Conservation (phyloP, 306 rosid species). For the Morella rubra region DNA sequence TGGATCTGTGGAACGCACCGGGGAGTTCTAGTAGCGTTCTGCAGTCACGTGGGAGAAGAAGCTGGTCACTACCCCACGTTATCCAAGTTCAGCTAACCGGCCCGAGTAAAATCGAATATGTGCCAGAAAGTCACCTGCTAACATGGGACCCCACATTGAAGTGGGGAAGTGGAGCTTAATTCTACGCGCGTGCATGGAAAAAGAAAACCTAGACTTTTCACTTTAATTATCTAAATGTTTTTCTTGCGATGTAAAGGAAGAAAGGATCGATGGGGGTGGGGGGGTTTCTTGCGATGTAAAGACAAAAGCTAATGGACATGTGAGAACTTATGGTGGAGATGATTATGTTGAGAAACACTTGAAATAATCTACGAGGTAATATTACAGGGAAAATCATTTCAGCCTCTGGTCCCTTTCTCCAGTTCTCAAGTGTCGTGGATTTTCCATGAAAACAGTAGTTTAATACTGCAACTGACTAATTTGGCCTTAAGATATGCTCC, state of each 20-base stretch:
- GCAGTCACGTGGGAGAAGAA: background rate
- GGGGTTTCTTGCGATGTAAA: no score
- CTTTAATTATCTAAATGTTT: background rate
- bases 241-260: no score
- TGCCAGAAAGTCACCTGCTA: conserved; percentile 6
- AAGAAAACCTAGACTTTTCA: background rate
- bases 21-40: background rate
- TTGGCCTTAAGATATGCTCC: no score
- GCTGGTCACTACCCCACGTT: background rate
- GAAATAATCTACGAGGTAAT: conserved; percentile 13
- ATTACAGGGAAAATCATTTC: conserved; percentile 11
- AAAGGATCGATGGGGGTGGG: no score
- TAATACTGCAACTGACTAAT: background rate
- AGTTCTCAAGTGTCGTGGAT: background rate
- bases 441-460: background rate
- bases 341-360: conserved; percentile 22
- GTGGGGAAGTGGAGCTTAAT: conserved; percentile 6
- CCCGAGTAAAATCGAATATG: conserved; percentile 18
- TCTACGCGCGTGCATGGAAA: conserved; percentile 24
- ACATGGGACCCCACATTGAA: conserved; percentile 3
- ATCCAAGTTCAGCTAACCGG: conserved; percentile 14
- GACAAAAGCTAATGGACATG: no score
- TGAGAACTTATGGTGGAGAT: background rate
- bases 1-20: background rate
- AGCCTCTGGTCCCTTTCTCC: background rate